These are phyloP conservation scores for Cryoendolithus antarcticus DNA, from an alignment of 2,329 filamentous ascomycete species.

Conservation along the genomic window DNA sequence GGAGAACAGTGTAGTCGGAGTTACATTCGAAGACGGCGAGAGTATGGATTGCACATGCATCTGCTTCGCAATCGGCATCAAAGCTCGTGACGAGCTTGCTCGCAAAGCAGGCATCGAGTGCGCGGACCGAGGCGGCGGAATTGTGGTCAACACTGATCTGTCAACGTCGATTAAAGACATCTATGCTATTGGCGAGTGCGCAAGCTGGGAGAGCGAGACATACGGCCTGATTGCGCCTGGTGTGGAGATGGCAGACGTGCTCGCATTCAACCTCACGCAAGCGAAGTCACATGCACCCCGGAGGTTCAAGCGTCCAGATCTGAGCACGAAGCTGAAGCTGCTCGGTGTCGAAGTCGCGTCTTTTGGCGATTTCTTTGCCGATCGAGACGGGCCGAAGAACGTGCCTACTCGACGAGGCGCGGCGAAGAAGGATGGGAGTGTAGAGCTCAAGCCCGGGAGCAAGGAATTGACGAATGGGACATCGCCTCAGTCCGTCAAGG, in stretches of 20 bases:
- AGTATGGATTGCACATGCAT: constrained; percentile 65
- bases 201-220: constrained; percentile 75
- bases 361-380: constrained; percentile 89
- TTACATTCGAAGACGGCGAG: constrained; percentile 72
- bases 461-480: constrained; percentile 44
- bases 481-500: constrained; percentile 53
- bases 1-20: constrained; percentile 56
- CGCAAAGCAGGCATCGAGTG: constrained; percentile 57
- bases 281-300: constrained; percentile 58
- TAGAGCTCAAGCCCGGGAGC: constrained; percentile 30
- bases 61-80: constrained; percentile 84
- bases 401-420: constrained; percentile 47
- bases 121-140: constrained; percentile 59
- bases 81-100: constrained; percentile 67
- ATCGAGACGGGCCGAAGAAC: constrained; percentile 66
- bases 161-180: constrained; percentile 59
- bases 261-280: constrained; percentile 83
- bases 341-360: constrained; percentile 84
- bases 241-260: constrained; percentile 83
- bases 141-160: constrained; percentile 55
- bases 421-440: constrained; percentile 31
- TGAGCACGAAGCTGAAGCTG: constrained; percentile 85
- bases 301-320: constrained; percentile 66
- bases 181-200: constrained; percentile 84
- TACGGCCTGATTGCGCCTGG: constrained; percentile 84